A percentile compares a stretch with the other conserved stretches of the same genome.
Evolutionary conservation across 2,329 filamentous ascomycete genomes (phyloP).

Genomic region (Claviceps citrina): DNA sequence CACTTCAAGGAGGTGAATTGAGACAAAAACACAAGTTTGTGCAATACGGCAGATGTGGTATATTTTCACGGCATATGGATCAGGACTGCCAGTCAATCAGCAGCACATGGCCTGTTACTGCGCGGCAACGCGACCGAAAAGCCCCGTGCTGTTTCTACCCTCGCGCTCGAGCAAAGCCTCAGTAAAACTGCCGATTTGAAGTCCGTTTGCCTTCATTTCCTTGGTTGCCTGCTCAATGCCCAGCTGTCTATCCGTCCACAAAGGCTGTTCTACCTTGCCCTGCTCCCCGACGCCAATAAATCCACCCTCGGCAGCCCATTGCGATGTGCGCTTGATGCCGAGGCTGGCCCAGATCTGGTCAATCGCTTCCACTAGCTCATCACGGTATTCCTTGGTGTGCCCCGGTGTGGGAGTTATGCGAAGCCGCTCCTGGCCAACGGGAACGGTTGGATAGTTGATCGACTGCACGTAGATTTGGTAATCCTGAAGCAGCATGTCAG

Average conservation of each 20-base stretch:
- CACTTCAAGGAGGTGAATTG: too few species aligned
- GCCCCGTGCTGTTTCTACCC: slow-evolving; percentile 18
- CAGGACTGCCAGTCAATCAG: too few species aligned
- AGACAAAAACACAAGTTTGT: too few species aligned
- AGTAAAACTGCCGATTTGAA: slow-evolving; percentile 27
- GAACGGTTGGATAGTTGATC: slow-evolving; percentile 98
- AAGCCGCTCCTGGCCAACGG: slow-evolving; percentile 91
- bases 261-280: slow-evolving; percentile 46
- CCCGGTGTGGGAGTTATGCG: slow-evolving; percentile 93
- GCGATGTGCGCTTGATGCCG: slow-evolving; percentile 78
- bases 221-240: slow-evolving; percentile 52
- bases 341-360: slow-evolving; percentile 81
- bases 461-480: slow-evolving; percentile 95
- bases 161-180: slow-evolving; percentile 46
- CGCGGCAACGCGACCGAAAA: slow-evolving; percentile 15
- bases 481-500: slow-evolving; percentile 77
- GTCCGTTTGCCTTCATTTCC: slow-evolving; percentile 38
- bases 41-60: too few species aligned
- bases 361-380: slow-evolving; percentile 70
- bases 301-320: slow-evolving; percentile 81
- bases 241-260: slow-evolving; percentile 86
- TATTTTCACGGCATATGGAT: too few species aligned
- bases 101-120: too few species aligned
- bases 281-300: slow-evolving; percentile 86
- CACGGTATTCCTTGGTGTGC: slow-evolving; percentile 69